A percentile compares a stretch with the other conserved stretches of the same genome.
Conservation (phyloP, 1,284 basidiomycete genomes). For the Puccinia brachypodii region DNA sequence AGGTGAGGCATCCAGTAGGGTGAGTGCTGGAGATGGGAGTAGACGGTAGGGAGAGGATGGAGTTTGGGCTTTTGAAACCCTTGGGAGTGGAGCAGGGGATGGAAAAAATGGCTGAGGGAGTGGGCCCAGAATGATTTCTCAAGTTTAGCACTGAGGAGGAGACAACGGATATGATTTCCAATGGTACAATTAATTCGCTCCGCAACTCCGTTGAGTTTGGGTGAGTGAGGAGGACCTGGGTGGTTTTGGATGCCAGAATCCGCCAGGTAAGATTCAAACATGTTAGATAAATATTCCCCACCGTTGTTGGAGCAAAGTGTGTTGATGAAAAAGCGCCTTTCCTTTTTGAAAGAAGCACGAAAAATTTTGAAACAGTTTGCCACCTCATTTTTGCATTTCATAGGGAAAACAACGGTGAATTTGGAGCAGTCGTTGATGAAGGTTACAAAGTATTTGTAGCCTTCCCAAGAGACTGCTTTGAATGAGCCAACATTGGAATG, state of each 20-base stretch:
- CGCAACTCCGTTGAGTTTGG: conserved; percentile 8
- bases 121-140: not conserved
- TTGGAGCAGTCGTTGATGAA: not conserved
- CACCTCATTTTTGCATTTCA: not conserved
- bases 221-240: conserved; percentile 10
- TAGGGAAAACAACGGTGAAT: not conserved
- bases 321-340: conserved; percentile 45
- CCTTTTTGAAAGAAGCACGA: conserved; percentile 54
- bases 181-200: not conserved
- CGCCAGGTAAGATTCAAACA: not conserved
- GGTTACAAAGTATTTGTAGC: not conserved
- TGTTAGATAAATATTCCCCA: not conserved
- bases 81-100: not conserved
- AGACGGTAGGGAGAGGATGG: not conserved
- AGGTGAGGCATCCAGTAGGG: conserved; percentile 9
- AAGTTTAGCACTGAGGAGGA: not conserved
- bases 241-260: not conserved
- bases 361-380: conserved; percentile 55
- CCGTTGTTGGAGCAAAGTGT: not conserved
- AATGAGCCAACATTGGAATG: not conserved
- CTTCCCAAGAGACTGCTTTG: not conserved
- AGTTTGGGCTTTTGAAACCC: not conserved
- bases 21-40: not conserved
- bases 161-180: not conserved
- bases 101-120: not conserved